Base-by-base conservation (phyloP, 179 eudicot species). In the Amaranthus tricolor region DNA sequence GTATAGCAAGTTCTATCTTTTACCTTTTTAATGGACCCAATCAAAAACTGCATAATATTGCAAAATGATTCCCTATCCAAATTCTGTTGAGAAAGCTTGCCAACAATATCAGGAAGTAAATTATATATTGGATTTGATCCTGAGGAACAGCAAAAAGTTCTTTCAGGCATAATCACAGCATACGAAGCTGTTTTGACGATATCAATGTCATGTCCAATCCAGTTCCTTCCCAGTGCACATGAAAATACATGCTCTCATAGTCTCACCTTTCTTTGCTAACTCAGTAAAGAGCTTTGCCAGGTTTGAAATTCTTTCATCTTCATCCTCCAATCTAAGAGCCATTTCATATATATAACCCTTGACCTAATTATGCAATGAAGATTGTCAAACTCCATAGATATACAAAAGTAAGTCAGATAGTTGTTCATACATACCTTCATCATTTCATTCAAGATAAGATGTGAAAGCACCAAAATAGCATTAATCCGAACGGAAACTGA, bases 381-480 rank as follows among this genome's bases (percentile, higher is more conserved):
- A 45, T 11, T 61, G 55, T 78, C 74, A 74, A 57, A 66, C 14
- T 68, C 73, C 44, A 13, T n/a, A 60, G 40, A 64, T 15, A 76
- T 13, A 66, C 15, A 7, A 44, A 15, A 65, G 72, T 47, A 78
- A 53, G 40, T 61, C 15, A 74, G 66, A 67, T n/a, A 71, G 70
- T 19, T 66, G 45, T 19, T 7, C 51, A 66, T 62, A 53, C 84
- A 66, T 79, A 95, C 99, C 99, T 95, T 95, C 99, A 95, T 95
- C 99, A 95, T 95, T 77, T 95, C 99, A 81, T 95, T 95, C 71
- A 95, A 83, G 74, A 95, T 92, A 68, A 95, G 97, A 80, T 95
- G 99, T 77, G 97, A 95, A 77, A 95, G 97, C 83, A 95, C 99
- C 86, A 95, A 77, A 51, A 95, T 93, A 74, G 97, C 99, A 87